Percentiles rank a stretch among this genome's conserved stretches.
Evolutionary conservation across 495 filamentous ascomycete species (phyloP).

Genomic region (Acidiella bohemica): DNA sequence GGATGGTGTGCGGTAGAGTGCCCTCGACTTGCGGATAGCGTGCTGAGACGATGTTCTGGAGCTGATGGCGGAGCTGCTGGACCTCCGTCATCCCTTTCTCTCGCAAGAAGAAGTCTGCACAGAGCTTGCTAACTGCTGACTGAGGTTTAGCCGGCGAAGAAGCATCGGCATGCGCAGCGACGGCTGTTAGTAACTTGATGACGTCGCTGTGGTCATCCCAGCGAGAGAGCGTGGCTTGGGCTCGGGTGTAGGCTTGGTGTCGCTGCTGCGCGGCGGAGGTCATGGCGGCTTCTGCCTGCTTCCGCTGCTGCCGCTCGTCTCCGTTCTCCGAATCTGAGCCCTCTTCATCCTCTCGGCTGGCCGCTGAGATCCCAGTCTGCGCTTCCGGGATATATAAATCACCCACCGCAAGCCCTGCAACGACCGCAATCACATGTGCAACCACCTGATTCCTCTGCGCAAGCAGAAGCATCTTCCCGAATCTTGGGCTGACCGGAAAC

Average conservation of each 20-base stretch:
- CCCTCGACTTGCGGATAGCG: slow-evolving; percentile 54
- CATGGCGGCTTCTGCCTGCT: background rate
- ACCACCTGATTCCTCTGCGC: slow-evolving; percentile 74
- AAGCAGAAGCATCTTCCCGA: slow-evolving; percentile 77
- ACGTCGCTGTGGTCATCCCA: slow-evolving; percentile 73
- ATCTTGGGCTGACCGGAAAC: slow-evolving; percentile 82
- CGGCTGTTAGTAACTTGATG: slow-evolving; percentile 77
- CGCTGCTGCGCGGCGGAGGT: slow-evolving; percentile 45
- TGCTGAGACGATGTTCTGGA: slow-evolving; percentile 57
- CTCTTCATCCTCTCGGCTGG: slow-evolving; percentile 39
- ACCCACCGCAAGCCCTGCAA: slow-evolving; percentile 74
- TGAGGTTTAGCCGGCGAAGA: slow-evolving; percentile 34
- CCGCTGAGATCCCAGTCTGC: slow-evolving; percentile 47
- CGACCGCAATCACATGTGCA: slow-evolving; percentile 76
- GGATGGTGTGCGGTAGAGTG: slow-evolving; percentile 37
- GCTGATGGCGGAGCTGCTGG: slow-evolving; percentile 64
- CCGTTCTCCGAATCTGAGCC: slow-evolving; percentile 41
- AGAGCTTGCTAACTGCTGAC: slow-evolving; percentile 43
- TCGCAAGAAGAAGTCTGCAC: slow-evolving; percentile 66
- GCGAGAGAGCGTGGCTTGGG: slow-evolving; percentile 65
- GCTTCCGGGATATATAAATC: slow-evolving; percentile 80
- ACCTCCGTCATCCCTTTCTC: slow-evolving; percentile 78
- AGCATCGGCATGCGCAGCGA: slow-evolving; percentile 70
- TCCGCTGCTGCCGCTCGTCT: background rate
- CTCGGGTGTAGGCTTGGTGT: slow-evolving; percentile 56